Percentiles rank a stretch among this genome's conserved stretches.
Conservation (phyloP, 768 basidiomycete species). For the Amanita subjunquillea region DNA sequence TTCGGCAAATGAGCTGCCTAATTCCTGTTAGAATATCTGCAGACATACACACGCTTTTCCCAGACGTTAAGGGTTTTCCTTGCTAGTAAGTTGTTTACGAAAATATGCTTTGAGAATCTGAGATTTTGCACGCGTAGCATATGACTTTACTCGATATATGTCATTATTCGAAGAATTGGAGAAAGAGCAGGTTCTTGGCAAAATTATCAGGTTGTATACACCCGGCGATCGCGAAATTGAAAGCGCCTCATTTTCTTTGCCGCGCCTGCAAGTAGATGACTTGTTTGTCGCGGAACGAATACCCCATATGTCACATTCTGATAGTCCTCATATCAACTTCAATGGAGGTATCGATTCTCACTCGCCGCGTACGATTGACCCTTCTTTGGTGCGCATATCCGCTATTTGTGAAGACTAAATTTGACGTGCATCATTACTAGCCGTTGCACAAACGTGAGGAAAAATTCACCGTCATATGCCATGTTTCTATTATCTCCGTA, state of each 20-base stretch:
- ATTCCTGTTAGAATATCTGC: conserved; percentile 45
- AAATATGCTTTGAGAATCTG: background rate
- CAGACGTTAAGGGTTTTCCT: conserved; percentile 70
- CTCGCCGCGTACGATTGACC: conserved; percentile 50
- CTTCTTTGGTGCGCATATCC: conserved; percentile 40
- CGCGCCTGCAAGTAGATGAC: conserved; percentile 41
- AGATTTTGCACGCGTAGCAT: background rate
- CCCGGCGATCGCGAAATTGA: conserved; percentile 30
- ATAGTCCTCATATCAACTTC: conserved; percentile 14
- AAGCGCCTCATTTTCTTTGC: conserved; percentile 38
- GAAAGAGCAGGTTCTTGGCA: conserved; percentile 51
- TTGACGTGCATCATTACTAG: conserved; percentile 22
- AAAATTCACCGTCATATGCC: background rate
- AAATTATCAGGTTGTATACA: conserved; percentile 54
- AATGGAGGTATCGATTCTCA: conserved; percentile 41
- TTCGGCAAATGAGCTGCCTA: background rate
- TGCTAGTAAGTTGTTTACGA: conserved; percentile 35
- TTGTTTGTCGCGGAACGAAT: conserved; percentile 34
- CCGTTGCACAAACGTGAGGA: conserved; percentile 69
- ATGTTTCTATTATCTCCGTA: background rate
- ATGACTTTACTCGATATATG: conserved; percentile 25
- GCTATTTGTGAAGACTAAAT: conserved; percentile 2
- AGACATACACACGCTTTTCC: conserved; percentile 61
- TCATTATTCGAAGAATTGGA: conserved; percentile 48
- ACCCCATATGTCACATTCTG: conserved; percentile 24